A percentile compares a stretch with the other conserved stretches of the same genome.
These are phyloP conservation scores for Centaurea solstitialis DNA, from an alignment of 129 eudicot genomes.

Conservation along the genomic window DNA sequence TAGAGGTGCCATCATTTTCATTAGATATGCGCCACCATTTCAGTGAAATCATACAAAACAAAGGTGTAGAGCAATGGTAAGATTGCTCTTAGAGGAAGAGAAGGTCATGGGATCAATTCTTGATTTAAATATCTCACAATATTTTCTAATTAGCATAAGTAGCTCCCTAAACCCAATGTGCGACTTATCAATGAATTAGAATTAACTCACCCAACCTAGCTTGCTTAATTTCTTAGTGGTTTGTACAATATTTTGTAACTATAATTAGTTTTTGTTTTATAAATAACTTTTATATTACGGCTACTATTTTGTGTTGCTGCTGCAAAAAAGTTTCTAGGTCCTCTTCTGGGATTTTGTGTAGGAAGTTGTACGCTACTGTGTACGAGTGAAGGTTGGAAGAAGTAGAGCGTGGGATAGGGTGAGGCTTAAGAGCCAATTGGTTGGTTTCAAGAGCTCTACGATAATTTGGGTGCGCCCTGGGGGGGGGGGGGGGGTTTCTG, in stretches of 20 bases:
- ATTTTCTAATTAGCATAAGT: not conserved
- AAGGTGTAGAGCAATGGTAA: not conserved
- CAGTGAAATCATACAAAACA: not conserved
- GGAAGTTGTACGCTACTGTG: too few relatives aligned
- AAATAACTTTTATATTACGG: not conserved
- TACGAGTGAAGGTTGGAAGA: not conserved
- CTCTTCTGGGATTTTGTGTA: not conserved
- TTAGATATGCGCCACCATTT: not conserved
- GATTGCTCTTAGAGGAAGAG: not conserved
- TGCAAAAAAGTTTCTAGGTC: not conserved
- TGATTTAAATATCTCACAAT: not conserved
- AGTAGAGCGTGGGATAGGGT: not conserved
- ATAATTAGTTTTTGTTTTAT: too few relatives aligned
- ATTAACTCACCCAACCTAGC: not conserved
- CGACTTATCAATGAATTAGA: not conserved
- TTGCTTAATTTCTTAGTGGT: not conserved
- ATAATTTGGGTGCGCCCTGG: too few relatives aligned
- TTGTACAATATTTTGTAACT: not conserved
- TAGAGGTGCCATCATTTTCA: not conserved
- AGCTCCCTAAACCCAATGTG: not conserved
- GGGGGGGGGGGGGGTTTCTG: not conserved
- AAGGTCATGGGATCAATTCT: not conserved
- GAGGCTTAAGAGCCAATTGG: not conserved
- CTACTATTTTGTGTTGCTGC: not conserved
- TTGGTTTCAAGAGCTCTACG: not conserved